phyloP scores from a whole-genome alignment of 768 basidiomycete species.

The Boletus sensibilis region DNA sequence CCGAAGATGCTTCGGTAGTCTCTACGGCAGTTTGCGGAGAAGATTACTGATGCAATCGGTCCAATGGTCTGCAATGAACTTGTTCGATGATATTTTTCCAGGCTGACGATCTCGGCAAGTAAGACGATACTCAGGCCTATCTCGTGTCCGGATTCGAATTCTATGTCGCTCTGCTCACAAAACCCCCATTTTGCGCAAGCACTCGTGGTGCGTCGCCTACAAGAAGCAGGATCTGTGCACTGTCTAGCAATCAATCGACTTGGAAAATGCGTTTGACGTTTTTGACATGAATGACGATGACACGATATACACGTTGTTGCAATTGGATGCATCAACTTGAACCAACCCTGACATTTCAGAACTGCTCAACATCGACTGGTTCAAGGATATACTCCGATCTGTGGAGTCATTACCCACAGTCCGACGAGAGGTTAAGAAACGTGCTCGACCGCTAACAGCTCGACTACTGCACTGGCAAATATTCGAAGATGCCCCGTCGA shows the following conservation, averaged over 20 bases:
- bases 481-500: slow-evolving; percentile 62
- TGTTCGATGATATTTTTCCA: not conserved
- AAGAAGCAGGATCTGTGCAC: not conserved
- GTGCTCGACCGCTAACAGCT: slow-evolving; percentile 45
- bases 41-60: slow-evolving; percentile 53
- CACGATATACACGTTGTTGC: slow-evolving; percentile 54
- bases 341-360: slow-evolving; percentile 66
- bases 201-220: slow-evolving; percentile 41
- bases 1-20: slow-evolving; percentile 51
- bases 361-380: slow-evolving; percentile 41
- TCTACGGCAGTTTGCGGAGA: slow-evolving; percentile 54
- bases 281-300: slow-evolving; percentile 49
- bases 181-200: slow-evolving; percentile 43
- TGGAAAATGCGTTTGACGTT: slow-evolving; percentile 53
- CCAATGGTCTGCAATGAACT: slow-evolving; percentile 47
- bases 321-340: slow-evolving; percentile 63
- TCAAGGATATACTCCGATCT: slow-evolving; percentile 21
- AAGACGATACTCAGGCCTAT: slow-evolving; percentile 59
- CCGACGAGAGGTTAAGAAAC: slow-evolving; percentile 42
- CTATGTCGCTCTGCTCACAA: slow-evolving; percentile 68
- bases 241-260: slow-evolving; percentile 56
- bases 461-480: slow-evolving; percentile 58
- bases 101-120: slow-evolving; percentile 10
- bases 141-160: slow-evolving; percentile 59
- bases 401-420: slow-evolving; percentile 30